Evolutionary conservation across 2,329 filamentous ascomycete species (phyloP).

Genomic region (Aspergillus terreus): DNA sequence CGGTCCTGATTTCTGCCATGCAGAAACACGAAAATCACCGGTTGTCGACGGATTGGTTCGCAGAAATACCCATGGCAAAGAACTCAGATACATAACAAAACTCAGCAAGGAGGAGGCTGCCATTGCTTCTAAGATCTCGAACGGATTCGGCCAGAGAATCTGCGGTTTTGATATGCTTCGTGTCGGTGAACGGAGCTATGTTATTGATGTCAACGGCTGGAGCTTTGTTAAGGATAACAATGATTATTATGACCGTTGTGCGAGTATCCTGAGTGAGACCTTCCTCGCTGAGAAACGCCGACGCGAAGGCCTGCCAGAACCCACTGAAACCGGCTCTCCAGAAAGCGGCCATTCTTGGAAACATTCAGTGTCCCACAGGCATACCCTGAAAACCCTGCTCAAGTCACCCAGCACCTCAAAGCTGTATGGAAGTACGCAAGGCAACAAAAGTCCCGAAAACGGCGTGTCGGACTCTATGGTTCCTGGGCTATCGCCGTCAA

Average conservation of each 20-base stretch:
- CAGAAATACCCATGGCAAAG: slow-evolving; percentile 94
- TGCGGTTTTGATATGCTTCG: slow-evolving; percentile 94
- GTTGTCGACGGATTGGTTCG: slow-evolving; percentile 95
- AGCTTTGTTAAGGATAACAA: slow-evolving; percentile 99
- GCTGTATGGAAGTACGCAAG: slow-evolving; percentile 48
- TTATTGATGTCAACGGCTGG: slow-evolving; percentile 99
- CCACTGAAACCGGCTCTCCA: slow-evolving; percentile 30
- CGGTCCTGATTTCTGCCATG: slow-evolving; percentile 87
- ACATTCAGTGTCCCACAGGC: slow-evolving; percentile 42
- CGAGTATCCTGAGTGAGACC: slow-evolving; percentile 79
- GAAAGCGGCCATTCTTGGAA: slow-evolving; percentile 36
- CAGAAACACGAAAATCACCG: slow-evolving; percentile 93
- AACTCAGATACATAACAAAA: slow-evolving; percentile 89
- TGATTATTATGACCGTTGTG: slow-evolving; percentile 91
- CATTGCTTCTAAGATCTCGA: slow-evolving; percentile 86
- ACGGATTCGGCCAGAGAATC: slow-evolving; percentile 87
- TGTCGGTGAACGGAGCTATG: slow-evolving; percentile 84
- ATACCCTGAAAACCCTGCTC: slow-evolving; percentile 56
- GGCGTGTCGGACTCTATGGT: slow-evolving; percentile 44
- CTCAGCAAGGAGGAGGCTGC: slow-evolving; percentile 75
- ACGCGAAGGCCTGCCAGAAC: slow-evolving; percentile 30
- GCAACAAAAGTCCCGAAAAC: slow-evolving; percentile 37
- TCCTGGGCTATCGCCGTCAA: slow-evolving; percentile 31
- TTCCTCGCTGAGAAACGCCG: slow-evolving; percentile 72
- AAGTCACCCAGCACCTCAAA: slow-evolving; percentile 64